Percentiles rank a stretch among this genome's conserved stretches.
Evolutionary conservation across 768 basidiomycete genomes (phyloP).

Genomic region (Trametes sanguinea): DNA sequence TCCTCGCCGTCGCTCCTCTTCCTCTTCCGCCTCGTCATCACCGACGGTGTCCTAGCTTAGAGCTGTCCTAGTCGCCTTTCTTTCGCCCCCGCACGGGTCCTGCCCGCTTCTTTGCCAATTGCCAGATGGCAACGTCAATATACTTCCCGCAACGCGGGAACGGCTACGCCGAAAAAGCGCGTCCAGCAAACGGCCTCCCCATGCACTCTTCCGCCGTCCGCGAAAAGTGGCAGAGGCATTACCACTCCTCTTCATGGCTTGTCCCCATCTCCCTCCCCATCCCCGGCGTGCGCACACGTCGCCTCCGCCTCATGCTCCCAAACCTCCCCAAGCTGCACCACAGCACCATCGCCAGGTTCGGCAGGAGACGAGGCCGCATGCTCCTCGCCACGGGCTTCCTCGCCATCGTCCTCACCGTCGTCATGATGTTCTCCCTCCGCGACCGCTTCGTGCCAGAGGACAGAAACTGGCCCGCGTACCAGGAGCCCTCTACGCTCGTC

Average conservation of each 20-base stretch:
- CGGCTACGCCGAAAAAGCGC: constrained; percentile 47
- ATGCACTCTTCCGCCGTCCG: constrained; percentile 58
- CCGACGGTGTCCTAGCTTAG: constrained; percentile 22
- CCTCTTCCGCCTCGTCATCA: not conserved
- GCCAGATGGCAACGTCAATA: constrained; percentile 46
- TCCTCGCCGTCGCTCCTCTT: not conserved
- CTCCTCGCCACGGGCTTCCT: constrained; percentile 52
- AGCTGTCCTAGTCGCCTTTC: constrained; percentile 24
- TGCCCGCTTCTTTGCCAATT: constrained; percentile 21
- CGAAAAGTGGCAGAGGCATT: constrained; percentile 61
- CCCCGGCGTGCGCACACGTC: constrained; percentile 57
- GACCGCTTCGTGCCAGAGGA: constrained; percentile 62
- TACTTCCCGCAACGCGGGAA: constrained; percentile 50
- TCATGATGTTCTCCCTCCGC: constrained; percentile 49
- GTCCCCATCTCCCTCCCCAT: constrained; percentile 59
- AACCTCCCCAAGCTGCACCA: constrained; percentile 65
- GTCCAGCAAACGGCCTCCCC: constrained; percentile 46
- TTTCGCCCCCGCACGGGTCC: constrained; percentile 21
- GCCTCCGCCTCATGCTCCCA: constrained; percentile 57
- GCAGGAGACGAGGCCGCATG: constrained; percentile 57
- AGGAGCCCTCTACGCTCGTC: constrained; percentile 71
- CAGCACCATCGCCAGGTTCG: constrained; percentile 55
- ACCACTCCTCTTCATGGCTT: constrained; percentile 54
- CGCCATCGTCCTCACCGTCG: constrained; percentile 49
- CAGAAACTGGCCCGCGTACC: constrained; percentile 58